Percentiles rank a stretch among this genome's conserved stretches.
Evolutionary conservation across 345 rosid genomes (phyloP).

Genomic region (Ceriops zippeliana): DNA sequence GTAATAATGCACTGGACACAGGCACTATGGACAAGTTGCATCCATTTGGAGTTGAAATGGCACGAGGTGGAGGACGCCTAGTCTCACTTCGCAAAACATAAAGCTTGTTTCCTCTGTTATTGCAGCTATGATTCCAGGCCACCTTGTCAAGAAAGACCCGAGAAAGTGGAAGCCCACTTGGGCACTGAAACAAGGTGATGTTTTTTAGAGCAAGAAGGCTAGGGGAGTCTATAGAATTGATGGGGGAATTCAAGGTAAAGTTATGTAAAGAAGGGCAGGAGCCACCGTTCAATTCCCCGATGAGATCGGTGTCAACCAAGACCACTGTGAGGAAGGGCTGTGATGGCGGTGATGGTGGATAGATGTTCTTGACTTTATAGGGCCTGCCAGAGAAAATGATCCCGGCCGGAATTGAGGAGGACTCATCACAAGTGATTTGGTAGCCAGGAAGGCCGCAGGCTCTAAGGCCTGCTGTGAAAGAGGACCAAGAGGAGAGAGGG

Average conservation of each 20-base stretch:
- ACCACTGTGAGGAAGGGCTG: conserved; percentile 12
- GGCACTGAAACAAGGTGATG: conserved; percentile 26
- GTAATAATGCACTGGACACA: background rate
- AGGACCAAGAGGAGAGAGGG: conserved; percentile 28
- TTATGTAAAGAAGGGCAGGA: conserved; percentile 26
- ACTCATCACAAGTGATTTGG: conserved; percentile 24
- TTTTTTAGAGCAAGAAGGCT: conserved; percentile 4
- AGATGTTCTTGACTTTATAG: conserved; percentile 18
- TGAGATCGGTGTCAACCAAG: conserved; percentile 19
- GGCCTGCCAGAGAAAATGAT: conserved; percentile 14
- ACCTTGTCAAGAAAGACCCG: background rate
- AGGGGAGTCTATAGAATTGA: conserved; percentile 2
- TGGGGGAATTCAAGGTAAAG: conserved; percentile 12
- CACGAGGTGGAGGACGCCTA: background rate
- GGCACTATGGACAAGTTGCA: conserved; percentile 23
- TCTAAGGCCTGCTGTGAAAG: conserved; percentile 4
- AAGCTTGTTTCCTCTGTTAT: background rate
- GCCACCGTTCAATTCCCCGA: conserved; percentile 12
- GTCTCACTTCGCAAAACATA: background rate
- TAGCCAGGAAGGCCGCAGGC: conserved; percentile 36
- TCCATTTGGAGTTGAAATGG: conserved; percentile 7
- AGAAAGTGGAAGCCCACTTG: background rate
- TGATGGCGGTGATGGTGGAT: background rate
- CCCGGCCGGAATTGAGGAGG: conserved; percentile 9
- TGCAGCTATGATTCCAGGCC: conserved; percentile 16